Evolutionary conservation across 306 rosid species (phyloP).

Genomic region (Ceratonia siliqua): DNA sequence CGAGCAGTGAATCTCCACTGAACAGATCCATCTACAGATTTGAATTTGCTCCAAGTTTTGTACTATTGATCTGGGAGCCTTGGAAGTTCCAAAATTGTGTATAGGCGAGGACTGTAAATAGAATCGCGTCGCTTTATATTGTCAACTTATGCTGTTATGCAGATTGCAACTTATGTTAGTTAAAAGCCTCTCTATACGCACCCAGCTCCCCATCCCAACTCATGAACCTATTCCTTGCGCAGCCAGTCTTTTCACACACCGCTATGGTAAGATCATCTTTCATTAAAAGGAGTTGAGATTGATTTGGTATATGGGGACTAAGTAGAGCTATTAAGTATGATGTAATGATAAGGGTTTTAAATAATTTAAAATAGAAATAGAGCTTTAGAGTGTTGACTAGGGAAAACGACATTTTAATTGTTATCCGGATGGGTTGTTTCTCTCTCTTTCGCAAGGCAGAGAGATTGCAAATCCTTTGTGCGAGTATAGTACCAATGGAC

Average conservation of each 20-base stretch:
- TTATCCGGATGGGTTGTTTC: too few relatives aligned
- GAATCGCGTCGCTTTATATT: constrained; percentile 31
- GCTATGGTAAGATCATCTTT: neutral
- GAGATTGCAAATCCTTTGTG: too few relatives aligned
- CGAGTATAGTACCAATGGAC: too few relatives aligned
- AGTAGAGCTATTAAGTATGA: too few relatives aligned
- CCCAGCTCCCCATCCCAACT: neutral
- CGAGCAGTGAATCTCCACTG: constrained; percentile 19
- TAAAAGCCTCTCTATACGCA: neutral
- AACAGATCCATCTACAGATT: constrained; percentile 23
- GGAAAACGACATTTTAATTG: too few relatives aligned
- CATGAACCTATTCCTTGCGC: neutral
- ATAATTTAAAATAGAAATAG: too few relatives aligned
- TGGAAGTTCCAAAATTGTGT: constrained; percentile 33
- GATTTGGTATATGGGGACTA: neutral
- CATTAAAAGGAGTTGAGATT: neutral
- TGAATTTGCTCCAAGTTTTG: constrained; percentile 32
- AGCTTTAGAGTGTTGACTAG: too few relatives aligned
- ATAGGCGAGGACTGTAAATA: constrained; percentile 57
- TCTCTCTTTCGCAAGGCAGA: too few relatives aligned
- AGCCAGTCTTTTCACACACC: too few relatives aligned
- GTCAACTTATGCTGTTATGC: constrained; percentile 22
- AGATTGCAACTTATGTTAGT: neutral
- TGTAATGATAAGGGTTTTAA: too few relatives aligned
- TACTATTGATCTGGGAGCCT: constrained; percentile 9